Percentiles rank a stretch among this genome's conserved stretches.
Evolutionary conservation across 2,329 filamentous ascomycete species (phyloP).

Genomic region (Paraphaeosphaeria sporulosa): DNA sequence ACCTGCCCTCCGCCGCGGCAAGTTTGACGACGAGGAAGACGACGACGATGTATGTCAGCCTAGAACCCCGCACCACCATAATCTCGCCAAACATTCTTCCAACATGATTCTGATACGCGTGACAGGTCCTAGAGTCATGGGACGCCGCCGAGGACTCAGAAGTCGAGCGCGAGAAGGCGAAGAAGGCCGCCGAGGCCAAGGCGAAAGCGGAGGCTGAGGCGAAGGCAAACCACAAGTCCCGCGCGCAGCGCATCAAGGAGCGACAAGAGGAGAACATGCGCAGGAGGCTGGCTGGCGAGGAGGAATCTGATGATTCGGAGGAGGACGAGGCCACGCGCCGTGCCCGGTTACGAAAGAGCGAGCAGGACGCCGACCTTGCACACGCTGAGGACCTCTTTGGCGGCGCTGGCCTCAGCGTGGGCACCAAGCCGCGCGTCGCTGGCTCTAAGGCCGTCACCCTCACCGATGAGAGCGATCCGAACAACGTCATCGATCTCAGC

Average conservation of each 20-base stretch:
- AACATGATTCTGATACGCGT: slow-evolving; percentile 35
- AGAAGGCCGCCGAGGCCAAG: slow-evolving; percentile 84
- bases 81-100: too few relatives aligned
- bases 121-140: slow-evolving; percentile 92
- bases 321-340: slow-evolving; percentile 77
- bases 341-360: slow-evolving; percentile 76
- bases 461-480: slow-evolving; percentile 76
- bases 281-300: slow-evolving; percentile 64
- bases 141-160: slow-evolving; percentile 97
- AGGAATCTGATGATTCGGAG: slow-evolving; percentile 67
- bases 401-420: slow-evolving; percentile 73
- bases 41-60: slow-evolving; percentile 74
- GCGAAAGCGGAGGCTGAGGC: slow-evolving; percentile 89
- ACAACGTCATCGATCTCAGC: slow-evolving; percentile 80
- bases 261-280: slow-evolving; percentile 67
- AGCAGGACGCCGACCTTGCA: slow-evolving; percentile 87
- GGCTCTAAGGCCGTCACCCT: slow-evolving; percentile 71
- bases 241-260: slow-evolving; percentile 84
- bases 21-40: slow-evolving; percentile 93
- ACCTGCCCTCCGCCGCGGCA: slow-evolving; percentile 62
- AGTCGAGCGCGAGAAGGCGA: slow-evolving; percentile 92
- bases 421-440: slow-evolving; percentile 68
- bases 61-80: slow-evolving; percentile 21
- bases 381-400: slow-evolving; percentile 94
- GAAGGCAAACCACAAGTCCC: slow-evolving; percentile 89